A percentile compares a stretch with the other conserved stretches of the same genome.
These are phyloP conservation scores for Nannizzia gypsea DNA, from an alignment of 2,329 filamentous ascomycete genomes.

Conservation along the genomic window DNA sequence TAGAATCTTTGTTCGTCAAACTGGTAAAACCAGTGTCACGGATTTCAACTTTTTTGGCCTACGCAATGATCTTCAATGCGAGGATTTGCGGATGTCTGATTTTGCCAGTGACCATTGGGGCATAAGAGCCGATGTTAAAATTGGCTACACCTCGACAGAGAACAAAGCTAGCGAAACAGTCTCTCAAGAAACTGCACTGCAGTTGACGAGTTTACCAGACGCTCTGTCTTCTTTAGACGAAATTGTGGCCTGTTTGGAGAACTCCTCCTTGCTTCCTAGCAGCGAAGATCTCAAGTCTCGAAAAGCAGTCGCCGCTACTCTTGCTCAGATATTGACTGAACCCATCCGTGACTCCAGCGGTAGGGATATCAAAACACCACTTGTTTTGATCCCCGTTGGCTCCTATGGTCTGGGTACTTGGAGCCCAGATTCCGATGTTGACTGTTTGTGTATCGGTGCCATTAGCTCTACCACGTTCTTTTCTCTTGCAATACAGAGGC, in stretches of 20 bases:
- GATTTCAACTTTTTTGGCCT: slow-evolving; percentile 50
- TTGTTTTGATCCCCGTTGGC: slow-evolving; percentile 51
- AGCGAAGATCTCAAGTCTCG: slow-evolving; percentile 7
- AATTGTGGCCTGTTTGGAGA: slow-evolving; percentile 3
- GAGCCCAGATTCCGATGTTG: slow-evolving; percentile 50
- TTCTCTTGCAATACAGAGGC: slow-evolving; percentile 43
- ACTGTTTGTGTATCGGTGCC: slow-evolving; percentile 53
- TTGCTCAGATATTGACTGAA: slow-evolving; percentile 12
- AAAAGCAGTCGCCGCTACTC: slow-evolving; percentile 8
- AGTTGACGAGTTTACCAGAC: background rate
- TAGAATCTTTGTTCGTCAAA: slow-evolving; percentile 44
- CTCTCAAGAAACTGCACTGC: background rate
- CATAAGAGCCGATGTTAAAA: slow-evolving; percentile 7
- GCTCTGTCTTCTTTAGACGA: background rate
- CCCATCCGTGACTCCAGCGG: slow-evolving; percentile 15
- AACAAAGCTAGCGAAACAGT: background rate
- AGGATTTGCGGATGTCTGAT: background rate
- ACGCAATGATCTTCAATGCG: slow-evolving; percentile 16
- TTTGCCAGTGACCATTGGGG: slow-evolving; percentile 27
- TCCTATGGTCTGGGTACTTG: slow-evolving; percentile 54
- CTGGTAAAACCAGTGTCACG: slow-evolving; percentile 31
- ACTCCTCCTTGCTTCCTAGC: slow-evolving; percentile 6
- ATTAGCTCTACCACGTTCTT: slow-evolving; percentile 53
- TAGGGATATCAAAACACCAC: slow-evolving; percentile 20
- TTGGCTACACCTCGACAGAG: background rate